Evolutionary conservation across 2,329 filamentous ascomycete species (phyloP).

Genomic region (Ilyonectria robusta): DNA sequence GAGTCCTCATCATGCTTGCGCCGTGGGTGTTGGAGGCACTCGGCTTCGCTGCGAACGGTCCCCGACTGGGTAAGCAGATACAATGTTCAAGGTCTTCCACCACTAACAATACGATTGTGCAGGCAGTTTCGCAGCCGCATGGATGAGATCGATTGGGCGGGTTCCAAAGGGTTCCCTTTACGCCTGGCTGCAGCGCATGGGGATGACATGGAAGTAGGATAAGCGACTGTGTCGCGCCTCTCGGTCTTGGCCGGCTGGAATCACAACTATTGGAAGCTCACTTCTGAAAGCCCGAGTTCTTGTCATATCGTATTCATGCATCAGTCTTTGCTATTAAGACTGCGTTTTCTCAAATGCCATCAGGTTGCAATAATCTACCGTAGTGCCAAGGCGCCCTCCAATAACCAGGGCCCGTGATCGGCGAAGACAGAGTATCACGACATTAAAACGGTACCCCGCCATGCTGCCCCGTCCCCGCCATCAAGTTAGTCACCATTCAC

Average conservation of each 20-base stretch:
- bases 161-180: conserved; percentile 40
- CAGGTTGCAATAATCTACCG: not conserved
- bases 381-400: conserved; percentile 20
- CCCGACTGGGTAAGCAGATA: conserved; percentile 32
- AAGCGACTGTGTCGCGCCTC: not conserved
- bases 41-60: conserved; percentile 38
- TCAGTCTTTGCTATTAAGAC: not conserved
- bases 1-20: conserved; percentile 35
- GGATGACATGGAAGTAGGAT: conserved; percentile 34
- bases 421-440: conserved; percentile 27
- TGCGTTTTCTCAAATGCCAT: not conserved
- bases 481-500: not conserved
- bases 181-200: conserved; percentile 40
- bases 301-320: not conserved
- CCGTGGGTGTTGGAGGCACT: conserved; percentile 42
- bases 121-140: conserved; percentile 44
- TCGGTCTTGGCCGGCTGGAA: not conserved
- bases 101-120: not conserved
- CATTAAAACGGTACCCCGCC: conserved; percentile 11
- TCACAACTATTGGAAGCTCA: not conserved
- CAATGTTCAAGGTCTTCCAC: rapidly evolving
- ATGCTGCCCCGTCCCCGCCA: not conserved
- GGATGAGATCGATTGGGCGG: conserved; percentile 41
- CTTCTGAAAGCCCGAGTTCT: too few species aligned
- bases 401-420: conserved; percentile 36